Percentiles rank a stretch among this genome's conserved stretches.
These are phyloP conservation scores for Aspergillus pseudonomiae DNA, from an alignment of 2,329 filamentous ascomycete species.

Conservation along the genomic window DNA sequence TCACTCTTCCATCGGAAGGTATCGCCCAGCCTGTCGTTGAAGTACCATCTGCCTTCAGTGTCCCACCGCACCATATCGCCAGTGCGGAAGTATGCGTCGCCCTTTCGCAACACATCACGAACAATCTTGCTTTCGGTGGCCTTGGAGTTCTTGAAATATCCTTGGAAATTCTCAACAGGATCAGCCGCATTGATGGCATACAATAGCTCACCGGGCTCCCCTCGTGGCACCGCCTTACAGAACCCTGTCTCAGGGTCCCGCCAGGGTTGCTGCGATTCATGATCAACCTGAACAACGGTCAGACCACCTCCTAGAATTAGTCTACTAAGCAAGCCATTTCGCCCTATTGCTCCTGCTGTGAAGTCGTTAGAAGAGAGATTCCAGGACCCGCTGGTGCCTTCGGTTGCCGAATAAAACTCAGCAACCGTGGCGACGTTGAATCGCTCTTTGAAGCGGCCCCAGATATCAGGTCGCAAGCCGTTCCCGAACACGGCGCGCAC, in stretches of 20 bases:
- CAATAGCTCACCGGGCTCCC: constrained; percentile 75
- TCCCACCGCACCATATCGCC: constrained; percentile 81
- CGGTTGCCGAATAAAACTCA: constrained; percentile 82
- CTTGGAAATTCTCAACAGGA: constrained; percentile 70
- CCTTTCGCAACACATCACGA: constrained; percentile 70
- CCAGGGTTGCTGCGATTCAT: constrained; percentile 66
- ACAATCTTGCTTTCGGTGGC: constrained; percentile 76
- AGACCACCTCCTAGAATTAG: constrained; percentile 55
- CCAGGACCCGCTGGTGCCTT: constrained; percentile 70
- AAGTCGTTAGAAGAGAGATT: constrained; percentile 76
- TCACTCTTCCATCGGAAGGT: constrained; percentile 69
- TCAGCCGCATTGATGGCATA: constrained; percentile 69
- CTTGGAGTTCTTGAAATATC: constrained; percentile 74
- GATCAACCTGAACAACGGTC: constrained; percentile 71
- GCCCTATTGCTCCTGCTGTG: constrained; percentile 75
- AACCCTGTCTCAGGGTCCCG: constrained; percentile 71
- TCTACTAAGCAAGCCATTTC: constrained; percentile 65
- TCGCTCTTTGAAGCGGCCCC: constrained; percentile 79
- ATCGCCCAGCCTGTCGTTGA: constrained; percentile 68
- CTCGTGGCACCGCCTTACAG: constrained; percentile 61
- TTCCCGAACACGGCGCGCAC: constrained; percentile 82
- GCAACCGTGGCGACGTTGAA: constrained; percentile 74
- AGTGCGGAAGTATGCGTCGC: constrained; percentile 80
- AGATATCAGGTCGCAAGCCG: constrained; percentile 81
- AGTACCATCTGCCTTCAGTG: constrained; percentile 71